phyloP scores from a whole-genome alignment of 805 yeast genomes.

The Zygosaccharomyces siamensis region DNA sequence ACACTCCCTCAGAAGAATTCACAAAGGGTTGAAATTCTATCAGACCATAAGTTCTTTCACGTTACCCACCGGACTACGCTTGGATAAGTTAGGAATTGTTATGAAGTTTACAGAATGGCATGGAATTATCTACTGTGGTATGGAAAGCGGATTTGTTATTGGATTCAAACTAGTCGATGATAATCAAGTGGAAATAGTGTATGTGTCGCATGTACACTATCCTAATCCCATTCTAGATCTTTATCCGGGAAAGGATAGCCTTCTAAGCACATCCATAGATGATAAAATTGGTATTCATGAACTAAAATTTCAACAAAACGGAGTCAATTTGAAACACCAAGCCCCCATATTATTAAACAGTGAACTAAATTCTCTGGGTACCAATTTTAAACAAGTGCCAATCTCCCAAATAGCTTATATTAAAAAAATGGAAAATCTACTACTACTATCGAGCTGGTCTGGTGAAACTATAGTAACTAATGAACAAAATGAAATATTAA shows the following conservation, averaged over 20 bases:
- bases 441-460: slow-evolving; percentile 22
- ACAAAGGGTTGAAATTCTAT: slow-evolving; percentile 21
- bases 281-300: slow-evolving; percentile 17
- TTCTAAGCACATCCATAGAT: slow-evolving; percentile 24
- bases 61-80: slow-evolving; percentile 5
- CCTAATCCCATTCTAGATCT: slow-evolving; percentile 30
- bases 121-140: slow-evolving; percentile 23
- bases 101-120: slow-evolving; percentile 24
- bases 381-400: slow-evolving; percentile 5
- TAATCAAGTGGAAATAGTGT: slow-evolving; percentile 15
- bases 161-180: slow-evolving; percentile 19
- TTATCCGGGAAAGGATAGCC: not conserved
- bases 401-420: slow-evolving; percentile 18
- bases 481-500: not conserved
- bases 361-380: not conserved
- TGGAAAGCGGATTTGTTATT: slow-evolving; percentile 31
- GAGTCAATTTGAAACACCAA: not conserved
- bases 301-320: not conserved
- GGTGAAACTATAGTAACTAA: slow-evolving; percentile 20
- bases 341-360: not conserved
- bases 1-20: slow-evolving; percentile 24
- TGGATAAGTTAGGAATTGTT: slow-evolving; percentile 29
- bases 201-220: slow-evolving; percentile 25
- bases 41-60: slow-evolving; percentile 8
- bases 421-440: slow-evolving; percentile 2